Base-by-base conservation (phyloP, 177 flowering plant species). In the Vitis hybrid region DNA sequence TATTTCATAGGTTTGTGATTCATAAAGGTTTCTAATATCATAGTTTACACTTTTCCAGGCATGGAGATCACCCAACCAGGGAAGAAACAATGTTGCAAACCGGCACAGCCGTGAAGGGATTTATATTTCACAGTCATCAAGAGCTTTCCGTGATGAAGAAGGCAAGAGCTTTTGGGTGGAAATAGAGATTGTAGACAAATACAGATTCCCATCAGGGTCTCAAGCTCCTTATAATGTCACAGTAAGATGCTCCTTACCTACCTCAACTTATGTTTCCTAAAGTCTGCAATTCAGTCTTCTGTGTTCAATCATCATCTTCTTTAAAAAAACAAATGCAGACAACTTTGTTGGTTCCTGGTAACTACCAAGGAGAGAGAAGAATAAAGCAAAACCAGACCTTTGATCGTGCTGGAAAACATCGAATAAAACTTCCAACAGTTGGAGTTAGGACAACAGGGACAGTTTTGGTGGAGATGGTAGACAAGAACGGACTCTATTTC, bases 221-320 rank as follows among this genome's bases (percentile, higher is more conserved):
- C 98, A 92, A 80, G 94, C 86, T 39, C 99, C 99, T 59, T 96
- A 96, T 60, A 94, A 96, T 82, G 92, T 94, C 78, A 92, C 99
- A 62, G 99, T 96, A 85, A 84, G 89, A 62, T 65, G n/a, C 29
- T 51, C 52, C 49, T 22, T 61, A 51, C 58, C 11, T 10, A 3
- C 15, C 16, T 6, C 15, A 49, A 16, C 50, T 18, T 19, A 45
- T 51, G 0, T 57, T 10, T n/a, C 12, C 19, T 12, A 18, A 18
- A 68, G 45, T 13, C 45, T 5, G 33, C 14, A 69, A 29, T 48
- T 16, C 64, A 45, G 19, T n/a, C 48, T 59, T 52, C 1, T 60
- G 39, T 49, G 45, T 57, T 64, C 45, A 39, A 39, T 31, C 20
- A 13, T 11, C 59, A 20, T 51, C 67, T 29, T 60, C 10, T 67